phyloP scores from a whole-genome alignment of 1,284 basidiomycete genomes.

The Microbotryum lychnidis-dioicae region DNA sequence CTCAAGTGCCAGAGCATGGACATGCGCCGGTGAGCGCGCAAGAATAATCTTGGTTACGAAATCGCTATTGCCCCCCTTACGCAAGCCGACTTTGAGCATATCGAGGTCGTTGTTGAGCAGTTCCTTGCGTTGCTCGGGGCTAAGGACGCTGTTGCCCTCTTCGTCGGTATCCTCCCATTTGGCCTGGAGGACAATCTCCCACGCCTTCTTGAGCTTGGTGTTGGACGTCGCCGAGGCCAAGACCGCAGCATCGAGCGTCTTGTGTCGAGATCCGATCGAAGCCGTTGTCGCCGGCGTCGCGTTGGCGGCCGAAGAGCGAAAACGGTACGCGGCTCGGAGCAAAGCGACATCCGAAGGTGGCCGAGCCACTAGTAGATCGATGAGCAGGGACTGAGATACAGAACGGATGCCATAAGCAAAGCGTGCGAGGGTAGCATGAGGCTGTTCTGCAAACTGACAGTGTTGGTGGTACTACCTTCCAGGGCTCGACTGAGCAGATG shows the following conservation, averaged over 20 bases:
- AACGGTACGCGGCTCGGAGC: constrained; percentile 23
- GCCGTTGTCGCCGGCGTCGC: background rate
- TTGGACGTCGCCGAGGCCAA: constrained; percentile 15
- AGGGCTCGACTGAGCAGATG: constrained; percentile 18
- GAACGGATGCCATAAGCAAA: background rate
- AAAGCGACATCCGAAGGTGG: constrained; percentile 17
- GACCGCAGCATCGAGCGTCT: constrained; percentile 26
- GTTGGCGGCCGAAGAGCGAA: background rate
- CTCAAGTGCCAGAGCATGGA: constrained; percentile 14
- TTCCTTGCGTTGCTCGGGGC: background rate
- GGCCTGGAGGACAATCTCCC: constrained; percentile 22
- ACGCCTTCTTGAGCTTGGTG: constrained; percentile 18
- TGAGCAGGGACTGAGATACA: constrained; percentile 15
- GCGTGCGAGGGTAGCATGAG: background rate
- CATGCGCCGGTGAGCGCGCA: constrained; percentile 23
- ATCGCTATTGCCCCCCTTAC: constrained; percentile 24
- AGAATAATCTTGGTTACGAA: constrained; percentile 25
- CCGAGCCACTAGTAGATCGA: constrained; percentile 22
- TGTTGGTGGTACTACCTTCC: constrained; percentile 14
- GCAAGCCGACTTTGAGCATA: constrained; percentile 24
- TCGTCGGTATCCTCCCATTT: constrained; percentile 20
- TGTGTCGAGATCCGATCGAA: background rate
- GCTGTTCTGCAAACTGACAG: constrained; percentile 2
- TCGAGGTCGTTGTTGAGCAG: constrained; percentile 24
- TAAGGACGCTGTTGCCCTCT: background rate